Evolutionary conservation across 2,329 filamentous ascomycete genomes (phyloP).

Genomic region (Fusarium neocosmosporiellum): DNA sequence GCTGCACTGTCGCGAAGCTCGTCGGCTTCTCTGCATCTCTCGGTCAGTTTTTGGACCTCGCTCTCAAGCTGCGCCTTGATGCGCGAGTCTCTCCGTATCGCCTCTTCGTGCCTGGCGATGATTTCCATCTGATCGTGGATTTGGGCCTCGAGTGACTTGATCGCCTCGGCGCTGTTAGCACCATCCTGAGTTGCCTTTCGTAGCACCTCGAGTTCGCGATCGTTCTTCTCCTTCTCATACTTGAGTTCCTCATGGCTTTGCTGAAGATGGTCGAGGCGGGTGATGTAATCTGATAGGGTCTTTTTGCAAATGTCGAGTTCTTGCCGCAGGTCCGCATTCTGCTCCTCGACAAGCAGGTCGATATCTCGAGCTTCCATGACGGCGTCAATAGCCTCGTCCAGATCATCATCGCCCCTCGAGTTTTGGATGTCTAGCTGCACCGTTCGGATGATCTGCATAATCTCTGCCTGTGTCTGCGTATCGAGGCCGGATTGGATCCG

Average conservation of each 20-base stretch:
- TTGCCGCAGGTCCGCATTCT: constrained; percentile 61
- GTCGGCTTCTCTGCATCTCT: constrained; percentile 60
- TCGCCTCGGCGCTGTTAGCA: constrained; percentile 62
- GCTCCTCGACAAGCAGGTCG: constrained; percentile 67
- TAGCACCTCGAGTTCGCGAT: constrained; percentile 63
- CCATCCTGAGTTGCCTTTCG: constrained; percentile 63
- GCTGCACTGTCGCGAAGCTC: constrained; percentile 69
- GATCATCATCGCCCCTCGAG: constrained; percentile 52
- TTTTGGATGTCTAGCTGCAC: constrained; percentile 54
- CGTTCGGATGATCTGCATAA: constrained; percentile 58
- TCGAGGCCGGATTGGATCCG: constrained; percentile 57
- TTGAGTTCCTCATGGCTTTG: constrained; percentile 74
- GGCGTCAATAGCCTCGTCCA: constrained; percentile 54
- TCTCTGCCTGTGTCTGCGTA: constrained; percentile 55
- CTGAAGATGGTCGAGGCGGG: constrained; percentile 69
- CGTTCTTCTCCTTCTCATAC: constrained; percentile 69
- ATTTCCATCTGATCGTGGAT: constrained; percentile 76
- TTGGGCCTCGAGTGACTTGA: constrained; percentile 65
- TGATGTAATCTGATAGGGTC: constrained; percentile 68
- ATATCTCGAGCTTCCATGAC: constrained; percentile 61
- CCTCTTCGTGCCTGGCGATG: constrained; percentile 74
- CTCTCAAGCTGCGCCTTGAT: constrained; percentile 66
- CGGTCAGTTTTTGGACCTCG: constrained; percentile 61
- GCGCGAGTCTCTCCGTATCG: constrained; percentile 50
- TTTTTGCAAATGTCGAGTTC: constrained; percentile 66